phyloP scores from a whole-genome alignment of 768 basidiomycete species.

The Leccinellum albellum region DNA sequence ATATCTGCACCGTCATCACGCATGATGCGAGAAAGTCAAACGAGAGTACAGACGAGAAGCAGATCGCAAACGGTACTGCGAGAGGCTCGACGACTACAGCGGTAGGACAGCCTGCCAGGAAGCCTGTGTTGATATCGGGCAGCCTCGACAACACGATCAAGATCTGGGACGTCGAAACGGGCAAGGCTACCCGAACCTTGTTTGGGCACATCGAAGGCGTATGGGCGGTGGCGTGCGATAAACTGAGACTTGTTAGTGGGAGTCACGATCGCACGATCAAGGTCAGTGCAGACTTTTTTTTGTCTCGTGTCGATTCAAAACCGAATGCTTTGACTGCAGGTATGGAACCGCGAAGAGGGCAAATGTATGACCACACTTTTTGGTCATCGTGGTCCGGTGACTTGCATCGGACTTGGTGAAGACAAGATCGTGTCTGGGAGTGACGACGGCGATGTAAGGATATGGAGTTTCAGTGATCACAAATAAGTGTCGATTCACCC shows the following conservation, averaged over 20 bases:
- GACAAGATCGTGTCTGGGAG: constrained; percentile 97
- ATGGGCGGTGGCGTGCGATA: constrained; percentile 93
- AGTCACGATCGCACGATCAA: constrained; percentile 98
- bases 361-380: constrained; percentile 85
- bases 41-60: constrained; percentile 15
- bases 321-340: constrained; percentile 39
- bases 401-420: constrained; percentile 83
- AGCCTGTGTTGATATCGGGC: constrained; percentile 81
- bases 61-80: constrained; percentile 2
- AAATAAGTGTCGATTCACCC: constrained; percentile 1
- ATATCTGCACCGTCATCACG: constrained; percentile 30
- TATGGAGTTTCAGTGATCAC: constrained; percentile 68
- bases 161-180: constrained; percentile 91
- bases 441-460: constrained; percentile 82
- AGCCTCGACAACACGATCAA: constrained; percentile 95
- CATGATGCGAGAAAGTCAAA: constrained; percentile 17
- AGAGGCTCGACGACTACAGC: constrained; percentile 2
- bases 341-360: constrained; percentile 91
- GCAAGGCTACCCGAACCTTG: constrained; percentile 71
- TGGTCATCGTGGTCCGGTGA: constrained; percentile 93
- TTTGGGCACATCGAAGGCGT: constrained; percentile 99
- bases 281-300: constrained; percentile 41
- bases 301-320: constrained; percentile 5
- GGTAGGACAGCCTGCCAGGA: constrained; percentile 34
- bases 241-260: constrained; percentile 84